Evolutionary conservation across 2,329 filamentous ascomycete species (phyloP).

Genomic region (Chaetomium sp.): DNA sequence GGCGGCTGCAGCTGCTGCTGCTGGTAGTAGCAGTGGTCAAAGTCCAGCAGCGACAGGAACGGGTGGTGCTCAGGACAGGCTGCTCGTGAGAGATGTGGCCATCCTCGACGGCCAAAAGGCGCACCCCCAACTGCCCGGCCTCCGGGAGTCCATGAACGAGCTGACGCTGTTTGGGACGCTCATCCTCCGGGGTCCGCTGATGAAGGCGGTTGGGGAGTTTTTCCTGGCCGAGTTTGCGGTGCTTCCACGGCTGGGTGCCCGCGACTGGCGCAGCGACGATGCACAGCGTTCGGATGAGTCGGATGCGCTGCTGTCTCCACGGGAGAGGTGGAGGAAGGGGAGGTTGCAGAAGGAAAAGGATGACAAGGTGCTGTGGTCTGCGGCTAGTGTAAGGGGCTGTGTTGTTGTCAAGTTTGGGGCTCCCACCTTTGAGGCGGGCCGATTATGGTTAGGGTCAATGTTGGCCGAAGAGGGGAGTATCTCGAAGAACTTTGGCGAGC

Average conservation of each 20-base stretch:
- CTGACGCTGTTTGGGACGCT: constrained; percentile 78
- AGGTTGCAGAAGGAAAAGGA: constrained; percentile 53
- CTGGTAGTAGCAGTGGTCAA: no score
- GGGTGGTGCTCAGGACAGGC: constrained; percentile 38
- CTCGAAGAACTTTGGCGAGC: constrained; percentile 65
- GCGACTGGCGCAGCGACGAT: constrained; percentile 62
- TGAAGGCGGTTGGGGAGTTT: constrained; percentile 61
- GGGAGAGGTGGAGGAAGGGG: constrained; percentile 47
- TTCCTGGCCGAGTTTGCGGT: constrained; percentile 73
- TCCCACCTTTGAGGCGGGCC: constrained; percentile 70
- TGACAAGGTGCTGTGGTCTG: constrained; percentile 70
- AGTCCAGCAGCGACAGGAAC: not conserved
- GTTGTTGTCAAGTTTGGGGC: constrained; percentile 90
- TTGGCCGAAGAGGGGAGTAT: constrained; percentile 69
- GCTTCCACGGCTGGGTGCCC: constrained; percentile 73
- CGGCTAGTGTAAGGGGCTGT: constrained; percentile 72
- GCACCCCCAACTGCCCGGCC: constrained; percentile 34
- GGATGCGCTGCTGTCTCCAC: constrained; percentile 31
- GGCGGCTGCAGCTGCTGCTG: constrained; percentile 26
- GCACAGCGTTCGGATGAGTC: constrained; percentile 30
- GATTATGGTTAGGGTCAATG: constrained; percentile 73
- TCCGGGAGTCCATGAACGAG: constrained; percentile 62
- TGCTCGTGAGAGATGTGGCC: constrained; percentile 81
- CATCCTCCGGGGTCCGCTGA: constrained; percentile 68
- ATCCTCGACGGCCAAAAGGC: constrained; percentile 55